Conservation (phyloP, 257 asterid genomes). For the Solanum rostratum region DNA sequence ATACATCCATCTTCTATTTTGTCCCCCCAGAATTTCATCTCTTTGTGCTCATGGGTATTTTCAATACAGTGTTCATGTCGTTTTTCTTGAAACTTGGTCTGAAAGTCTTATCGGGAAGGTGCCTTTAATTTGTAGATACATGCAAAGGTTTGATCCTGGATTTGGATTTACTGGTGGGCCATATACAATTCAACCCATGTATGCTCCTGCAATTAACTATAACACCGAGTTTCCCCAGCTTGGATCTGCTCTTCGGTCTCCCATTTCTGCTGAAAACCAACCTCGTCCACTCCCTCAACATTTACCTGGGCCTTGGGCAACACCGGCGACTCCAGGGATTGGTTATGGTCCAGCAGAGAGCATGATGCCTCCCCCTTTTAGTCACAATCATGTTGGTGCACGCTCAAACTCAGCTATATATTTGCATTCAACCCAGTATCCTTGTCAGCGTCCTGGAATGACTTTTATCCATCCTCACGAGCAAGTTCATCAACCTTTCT, state of each 20-base stretch:
- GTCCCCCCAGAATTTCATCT: background rate
- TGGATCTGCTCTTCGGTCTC: slow-evolving; percentile 58
- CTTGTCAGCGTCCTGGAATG: slow-evolving; percentile 76
- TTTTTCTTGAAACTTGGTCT: background rate
- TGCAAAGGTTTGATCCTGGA: slow-evolving; percentile 98
- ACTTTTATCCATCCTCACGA: slow-evolving; percentile 76
- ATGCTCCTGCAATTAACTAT: slow-evolving; percentile 86
- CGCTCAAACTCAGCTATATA: slow-evolving; percentile 52
- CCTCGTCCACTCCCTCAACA: slow-evolving; percentile 71
- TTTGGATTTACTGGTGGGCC: slow-evolving; percentile 86
- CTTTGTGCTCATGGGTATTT: background rate
- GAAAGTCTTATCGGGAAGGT: background rate
- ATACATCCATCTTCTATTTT: background rate
- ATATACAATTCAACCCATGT: slow-evolving; percentile 86
- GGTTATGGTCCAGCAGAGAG: slow-evolving; percentile 74
- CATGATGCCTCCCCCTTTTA: slow-evolving; percentile 64
- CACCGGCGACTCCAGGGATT: slow-evolving; percentile 59
- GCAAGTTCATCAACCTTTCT: slow-evolving; percentile 63
- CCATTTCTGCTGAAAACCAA: slow-evolving; percentile 66
- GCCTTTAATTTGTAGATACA: slow-evolving; percentile 37
- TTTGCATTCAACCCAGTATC: slow-evolving; percentile 72
- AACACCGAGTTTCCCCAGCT: slow-evolving; percentile 96
- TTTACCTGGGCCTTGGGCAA: slow-evolving; percentile 65
- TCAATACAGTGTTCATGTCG: background rate
- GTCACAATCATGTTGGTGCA: slow-evolving; percentile 53